Evolutionary conservation across 495 filamentous ascomycete genomes (phyloP).

Genomic region (Neurospora discreta): DNA sequence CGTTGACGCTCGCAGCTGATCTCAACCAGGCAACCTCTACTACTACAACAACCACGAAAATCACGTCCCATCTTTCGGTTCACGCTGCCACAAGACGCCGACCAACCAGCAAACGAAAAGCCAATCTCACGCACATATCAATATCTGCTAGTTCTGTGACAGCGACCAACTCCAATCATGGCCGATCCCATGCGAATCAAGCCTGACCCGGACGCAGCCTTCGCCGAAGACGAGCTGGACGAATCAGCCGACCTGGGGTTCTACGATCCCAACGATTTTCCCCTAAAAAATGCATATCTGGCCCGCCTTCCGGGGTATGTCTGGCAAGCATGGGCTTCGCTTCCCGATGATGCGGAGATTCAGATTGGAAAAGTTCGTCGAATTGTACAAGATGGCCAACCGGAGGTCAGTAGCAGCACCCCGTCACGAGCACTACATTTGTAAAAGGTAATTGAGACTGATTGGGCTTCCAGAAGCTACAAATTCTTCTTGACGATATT

Average conservation of each 20-base stretch:
- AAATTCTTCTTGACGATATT: constrained; percentile 35
- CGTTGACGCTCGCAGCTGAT: background rate
- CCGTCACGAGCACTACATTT: background rate
- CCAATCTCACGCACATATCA: background rate
- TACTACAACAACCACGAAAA: background rate
- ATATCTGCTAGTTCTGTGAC: background rate
- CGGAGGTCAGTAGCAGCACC: background rate
- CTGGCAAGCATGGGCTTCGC: constrained; percentile 53
- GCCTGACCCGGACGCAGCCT: constrained; percentile 54
- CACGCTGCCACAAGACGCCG: background rate
- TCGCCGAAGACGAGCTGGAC: constrained; percentile 60
- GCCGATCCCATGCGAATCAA: constrained; percentile 46
- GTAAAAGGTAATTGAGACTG: constrained; percentile 4
- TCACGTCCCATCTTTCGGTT: background rate
- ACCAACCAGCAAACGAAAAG: background rate
- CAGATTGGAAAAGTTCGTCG: constrained; percentile 64
- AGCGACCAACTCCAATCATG: constrained; percentile 12
- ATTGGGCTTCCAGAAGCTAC: constrained; percentile 23
- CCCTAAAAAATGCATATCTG: constrained; percentile 49
- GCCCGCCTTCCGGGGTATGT: constrained; percentile 67
- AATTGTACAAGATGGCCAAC: constrained; percentile 6
- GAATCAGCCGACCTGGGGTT: constrained; percentile 84
- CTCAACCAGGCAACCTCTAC: background rate
- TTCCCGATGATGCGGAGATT: constrained; percentile 45
- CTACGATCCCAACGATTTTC: constrained; percentile 22